Conservation (phyloP, 2,329 filamentous ascomycete species). For the Aspergillus candidus region DNA sequence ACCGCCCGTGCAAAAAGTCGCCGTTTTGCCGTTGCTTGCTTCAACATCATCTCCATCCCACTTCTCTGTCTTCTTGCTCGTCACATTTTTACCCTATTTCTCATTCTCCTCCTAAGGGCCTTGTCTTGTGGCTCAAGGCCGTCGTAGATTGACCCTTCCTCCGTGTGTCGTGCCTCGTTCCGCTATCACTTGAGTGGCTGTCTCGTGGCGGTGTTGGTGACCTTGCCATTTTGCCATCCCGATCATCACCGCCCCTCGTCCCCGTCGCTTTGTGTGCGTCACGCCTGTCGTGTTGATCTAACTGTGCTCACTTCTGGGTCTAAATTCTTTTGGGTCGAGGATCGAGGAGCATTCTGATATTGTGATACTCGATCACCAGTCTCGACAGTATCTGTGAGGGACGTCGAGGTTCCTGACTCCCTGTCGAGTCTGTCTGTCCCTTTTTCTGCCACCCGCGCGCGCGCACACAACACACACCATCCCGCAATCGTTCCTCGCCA, state of each 20-base stretch:
- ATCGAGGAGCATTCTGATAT: neutral
- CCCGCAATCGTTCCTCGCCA: constrained; percentile 35
- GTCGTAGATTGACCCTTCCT: too few species aligned
- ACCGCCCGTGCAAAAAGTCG: constrained; percentile 28
- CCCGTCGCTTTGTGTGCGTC: neutral
- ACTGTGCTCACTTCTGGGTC: neutral
- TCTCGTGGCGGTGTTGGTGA: too few species aligned
- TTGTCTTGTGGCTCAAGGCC: neutral
- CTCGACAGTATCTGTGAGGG: neutral
- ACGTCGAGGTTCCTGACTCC: constrained; percentile 2
- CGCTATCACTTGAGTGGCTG: too few species aligned
- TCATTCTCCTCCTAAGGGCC: constrained; percentile 2
- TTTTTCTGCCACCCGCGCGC: constrained; percentile 11
- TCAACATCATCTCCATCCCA: constrained; percentile 17
- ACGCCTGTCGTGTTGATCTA: neutral
- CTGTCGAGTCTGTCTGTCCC: constrained; percentile 3
- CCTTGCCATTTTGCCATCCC: too few species aligned
- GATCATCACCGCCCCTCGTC: too few species aligned
- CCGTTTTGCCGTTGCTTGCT: constrained; percentile 31
- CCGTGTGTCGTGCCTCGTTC: too few species aligned
- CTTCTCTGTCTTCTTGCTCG: constrained; percentile 6
- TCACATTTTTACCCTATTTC: constrained; percentile 3
- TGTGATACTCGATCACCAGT: neutral
- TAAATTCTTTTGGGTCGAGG: neutral
- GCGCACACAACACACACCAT: too few species aligned